A percentile compares a stretch with the other conserved stretches of the same genome.
Evolutionary conservation across 805 yeast genomes (phyloP).

Genomic region (Suhomyces prunicola): DNA sequence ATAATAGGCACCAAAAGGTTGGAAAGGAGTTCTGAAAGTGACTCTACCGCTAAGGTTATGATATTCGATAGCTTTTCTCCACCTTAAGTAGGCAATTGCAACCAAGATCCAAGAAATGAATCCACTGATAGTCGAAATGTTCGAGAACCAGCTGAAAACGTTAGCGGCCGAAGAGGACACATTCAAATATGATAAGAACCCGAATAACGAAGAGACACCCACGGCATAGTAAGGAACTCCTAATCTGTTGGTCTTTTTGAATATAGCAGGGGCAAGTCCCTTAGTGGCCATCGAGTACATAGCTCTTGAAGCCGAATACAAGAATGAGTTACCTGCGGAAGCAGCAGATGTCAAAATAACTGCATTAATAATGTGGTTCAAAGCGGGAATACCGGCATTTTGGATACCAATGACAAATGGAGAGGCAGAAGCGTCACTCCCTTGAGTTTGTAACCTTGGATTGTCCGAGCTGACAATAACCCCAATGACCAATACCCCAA

Average conservation of each 20-base stretch:
- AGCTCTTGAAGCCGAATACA: conserved; percentile 66
- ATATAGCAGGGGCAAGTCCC: conserved; percentile 55
- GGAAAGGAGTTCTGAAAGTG: conserved; percentile 54
- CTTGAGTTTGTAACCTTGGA: conserved; percentile 19
- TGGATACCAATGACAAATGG: conserved; percentile 85
- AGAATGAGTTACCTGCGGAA: conserved; percentile 49
- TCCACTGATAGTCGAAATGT: conserved; percentile 64
- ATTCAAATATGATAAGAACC: conserved; percentile 52
- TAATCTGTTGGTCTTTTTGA: conserved; percentile 32
- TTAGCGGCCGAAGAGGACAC: conserved; percentile 48
- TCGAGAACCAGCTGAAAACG: conserved; percentile 64
- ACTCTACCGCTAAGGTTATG: conserved; percentile 54
- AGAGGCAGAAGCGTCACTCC: conserved; percentile 44
- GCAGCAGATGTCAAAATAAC: conserved; percentile 64
- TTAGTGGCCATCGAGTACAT: conserved; percentile 46
- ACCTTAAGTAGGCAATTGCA: conserved; percentile 53
- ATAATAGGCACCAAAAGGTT: conserved; percentile 58
- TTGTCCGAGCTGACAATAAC: conserved; percentile 33
- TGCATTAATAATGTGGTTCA: conserved; percentile 79
- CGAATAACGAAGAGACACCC: conserved; percentile 30
- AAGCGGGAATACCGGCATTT: conserved; percentile 56
- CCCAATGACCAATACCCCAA: conserved; percentile 41
- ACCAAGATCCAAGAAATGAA: conserved; percentile 62
- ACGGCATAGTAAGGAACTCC: conserved; percentile 45
- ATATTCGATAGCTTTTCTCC: conserved; percentile 59